Percentiles rank a stretch among this genome's conserved stretches.
Evolutionary conservation across 495 filamentous ascomycete species (phyloP).

Genomic region (Aspergillus haitiensis): DNA sequence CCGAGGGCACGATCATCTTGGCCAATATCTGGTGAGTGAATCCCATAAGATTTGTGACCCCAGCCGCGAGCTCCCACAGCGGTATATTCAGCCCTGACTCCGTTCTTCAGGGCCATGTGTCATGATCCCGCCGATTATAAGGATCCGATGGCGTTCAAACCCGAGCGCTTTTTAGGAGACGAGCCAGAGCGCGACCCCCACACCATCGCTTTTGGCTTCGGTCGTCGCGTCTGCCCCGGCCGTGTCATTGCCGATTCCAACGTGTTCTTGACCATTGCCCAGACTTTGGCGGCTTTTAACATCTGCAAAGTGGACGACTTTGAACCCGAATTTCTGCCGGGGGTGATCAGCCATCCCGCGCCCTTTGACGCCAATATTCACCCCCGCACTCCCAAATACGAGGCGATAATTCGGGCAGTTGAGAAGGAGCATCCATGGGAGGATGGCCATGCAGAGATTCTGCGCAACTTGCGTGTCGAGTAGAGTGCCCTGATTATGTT

Average conservation of each 20-base stretch:
- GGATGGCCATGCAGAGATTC: background rate
- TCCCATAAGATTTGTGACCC: no score
- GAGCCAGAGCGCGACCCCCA: conserved; percentile 36
- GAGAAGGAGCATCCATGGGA: conserved; percentile 38
- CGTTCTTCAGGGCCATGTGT: conserved; percentile 30
- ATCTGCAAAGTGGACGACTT: conserved; percentile 36
- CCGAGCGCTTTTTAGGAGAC: conserved; percentile 36
- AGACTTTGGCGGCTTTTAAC: conserved; percentile 39
- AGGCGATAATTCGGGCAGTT: conserved; percentile 33
- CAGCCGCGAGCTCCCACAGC: background rate
- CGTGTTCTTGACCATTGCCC: conserved; percentile 38
- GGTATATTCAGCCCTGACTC: background rate
- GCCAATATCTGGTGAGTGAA: conserved; percentile 49
- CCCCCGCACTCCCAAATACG: conserved; percentile 34
- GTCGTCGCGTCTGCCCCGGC: conserved; percentile 43
- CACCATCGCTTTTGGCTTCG: conserved; percentile 37
- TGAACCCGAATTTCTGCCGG: conserved; percentile 31
- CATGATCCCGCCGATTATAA: conserved; percentile 37
- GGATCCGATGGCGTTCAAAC: conserved; percentile 36
- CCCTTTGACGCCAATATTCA: conserved; percentile 36
- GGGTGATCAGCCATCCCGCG: conserved; percentile 41
- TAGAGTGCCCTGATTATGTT: no score
- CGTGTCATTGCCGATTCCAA: conserved; percentile 36
- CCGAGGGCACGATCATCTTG: conserved; percentile 47
- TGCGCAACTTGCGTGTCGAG: background rate